A percentile compares a stretch with the other conserved stretches of the same genome.
Evolutionary conservation across 2,329 filamentous ascomycete species (phyloP).

Genomic region (Paecilomyces niveus): DNA sequence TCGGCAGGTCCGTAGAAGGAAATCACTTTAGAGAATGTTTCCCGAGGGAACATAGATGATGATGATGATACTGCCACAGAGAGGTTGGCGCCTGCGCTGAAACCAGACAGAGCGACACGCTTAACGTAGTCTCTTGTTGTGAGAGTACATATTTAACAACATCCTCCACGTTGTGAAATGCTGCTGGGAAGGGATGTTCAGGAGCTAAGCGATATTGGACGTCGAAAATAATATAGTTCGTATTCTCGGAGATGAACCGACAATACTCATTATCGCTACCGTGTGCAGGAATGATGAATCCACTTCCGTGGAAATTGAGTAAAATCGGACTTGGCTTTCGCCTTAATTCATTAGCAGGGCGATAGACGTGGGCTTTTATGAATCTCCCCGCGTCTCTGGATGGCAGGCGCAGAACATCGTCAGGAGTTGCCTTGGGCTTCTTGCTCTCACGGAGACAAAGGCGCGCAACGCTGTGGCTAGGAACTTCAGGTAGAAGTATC

Average conservation of each 20-base stretch:
- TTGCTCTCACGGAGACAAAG: background rate
- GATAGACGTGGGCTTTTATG: slow-evolving; percentile 21
- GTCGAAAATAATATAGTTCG: slow-evolving; percentile 26
- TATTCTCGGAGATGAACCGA: slow-evolving; percentile 12
- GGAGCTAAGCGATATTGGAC: slow-evolving; percentile 32
- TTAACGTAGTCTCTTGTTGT: slow-evolving; percentile 19
- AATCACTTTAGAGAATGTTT: slow-evolving; percentile 21
- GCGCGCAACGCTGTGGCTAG: slow-evolving; percentile 2
- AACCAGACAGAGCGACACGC: slow-evolving; percentile 29
- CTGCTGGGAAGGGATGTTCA: slow-evolving; percentile 31
- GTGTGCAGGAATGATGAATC: slow-evolving; percentile 21
- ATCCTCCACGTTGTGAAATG: slow-evolving; percentile 30
- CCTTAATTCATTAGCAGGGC: background rate
- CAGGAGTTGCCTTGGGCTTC: slow-evolving; percentile 11
- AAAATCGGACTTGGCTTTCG: slow-evolving; percentile 16
- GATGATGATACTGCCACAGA: slow-evolving; percentile 25
- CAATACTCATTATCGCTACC: slow-evolving; percentile 22
- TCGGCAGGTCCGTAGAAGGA: slow-evolving; percentile 25
- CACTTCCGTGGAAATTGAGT: slow-evolving; percentile 24
- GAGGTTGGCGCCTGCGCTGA: slow-evolving; percentile 36
- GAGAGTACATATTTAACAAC: slow-evolving; percentile 22
- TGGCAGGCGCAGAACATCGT: slow-evolving; percentile 21
- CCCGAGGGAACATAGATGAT: slow-evolving; percentile 15
- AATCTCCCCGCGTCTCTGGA: slow-evolving; percentile 20
- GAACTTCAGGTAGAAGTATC: slow-evolving; percentile 2